Evolutionary conservation across 208 protist species (phyloP).

Genomic region (Trypanosoma vivax): DNA sequence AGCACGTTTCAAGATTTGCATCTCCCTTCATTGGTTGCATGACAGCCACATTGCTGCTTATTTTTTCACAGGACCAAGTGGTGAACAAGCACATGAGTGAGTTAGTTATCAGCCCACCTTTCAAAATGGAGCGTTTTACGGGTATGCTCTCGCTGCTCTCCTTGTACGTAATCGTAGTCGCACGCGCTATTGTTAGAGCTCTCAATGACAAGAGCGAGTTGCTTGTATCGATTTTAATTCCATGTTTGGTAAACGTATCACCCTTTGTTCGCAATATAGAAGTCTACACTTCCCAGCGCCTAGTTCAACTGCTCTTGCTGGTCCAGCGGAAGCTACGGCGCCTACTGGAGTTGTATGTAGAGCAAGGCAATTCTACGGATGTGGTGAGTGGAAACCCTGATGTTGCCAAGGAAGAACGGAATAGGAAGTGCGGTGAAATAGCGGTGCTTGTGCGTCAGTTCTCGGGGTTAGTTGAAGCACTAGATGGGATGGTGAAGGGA

Average conservation of each 20-base stretch:
- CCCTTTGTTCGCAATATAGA: constrained; percentile 67
- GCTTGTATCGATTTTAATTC: constrained; percentile 52
- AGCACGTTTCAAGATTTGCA: constrained; percentile 37
- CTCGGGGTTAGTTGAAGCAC: constrained; percentile 32
- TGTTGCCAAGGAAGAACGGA: neutral
- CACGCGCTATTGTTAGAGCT: constrained; percentile 37
- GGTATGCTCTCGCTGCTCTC: constrained; percentile 31
- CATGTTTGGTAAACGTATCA: constrained; percentile 59
- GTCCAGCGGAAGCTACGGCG: constrained; percentile 45
- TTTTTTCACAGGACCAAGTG: constrained; percentile 66
- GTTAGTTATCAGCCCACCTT: constrained; percentile 21
- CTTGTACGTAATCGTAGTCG: constrained; percentile 38
- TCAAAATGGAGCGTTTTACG: constrained; percentile 24
- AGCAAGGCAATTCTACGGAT: neutral
- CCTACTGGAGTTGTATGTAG: neutral
- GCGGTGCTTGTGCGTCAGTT: constrained; percentile 57
- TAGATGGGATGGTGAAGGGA: constrained; percentile 57
- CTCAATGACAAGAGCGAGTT: constrained; percentile 64
- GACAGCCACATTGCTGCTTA: constrained; percentile 65
- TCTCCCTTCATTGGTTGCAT: constrained; percentile 80
- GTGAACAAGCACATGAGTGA: constrained; percentile 47
- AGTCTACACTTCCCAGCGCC: constrained; percentile 50
- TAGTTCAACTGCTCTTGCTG: constrained; percentile 36
- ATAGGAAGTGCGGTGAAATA: neutral
- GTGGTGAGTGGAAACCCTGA: neutral